phyloP scores from a whole-genome alignment of 371 early-diverging fungal species.

The Entomophthora muscae region DNA sequence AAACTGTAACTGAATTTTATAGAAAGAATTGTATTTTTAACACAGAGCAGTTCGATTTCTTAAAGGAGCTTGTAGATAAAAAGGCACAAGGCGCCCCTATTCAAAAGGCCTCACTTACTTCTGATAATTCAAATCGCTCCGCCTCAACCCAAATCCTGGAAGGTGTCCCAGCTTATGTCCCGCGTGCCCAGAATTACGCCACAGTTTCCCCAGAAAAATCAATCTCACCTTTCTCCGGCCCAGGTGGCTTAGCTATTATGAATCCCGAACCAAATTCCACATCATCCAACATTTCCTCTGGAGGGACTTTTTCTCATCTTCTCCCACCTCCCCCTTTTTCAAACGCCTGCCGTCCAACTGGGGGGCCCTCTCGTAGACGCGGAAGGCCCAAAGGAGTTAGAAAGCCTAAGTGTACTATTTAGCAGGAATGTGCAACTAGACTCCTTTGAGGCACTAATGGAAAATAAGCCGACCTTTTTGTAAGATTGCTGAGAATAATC shows the following conservation, averaged over 20 bases:
- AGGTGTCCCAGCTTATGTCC: background rate
- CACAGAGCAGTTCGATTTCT: constrained; percentile 82
- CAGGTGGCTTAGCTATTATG: background rate
- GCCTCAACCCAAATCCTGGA: background rate
- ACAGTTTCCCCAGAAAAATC: background rate
- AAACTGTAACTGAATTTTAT: no score
- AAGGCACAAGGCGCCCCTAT: background rate
- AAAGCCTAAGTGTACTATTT: background rate
- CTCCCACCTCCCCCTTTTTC: background rate
- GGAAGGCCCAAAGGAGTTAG: background rate
- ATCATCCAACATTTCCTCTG: background rate
- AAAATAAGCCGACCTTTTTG: no score
- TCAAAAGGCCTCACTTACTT: background rate
- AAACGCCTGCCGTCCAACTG: background rate
- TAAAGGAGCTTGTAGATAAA: constrained; percentile 69
- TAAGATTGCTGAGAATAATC: no score
- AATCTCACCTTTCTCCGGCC: background rate
- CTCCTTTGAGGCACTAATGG: no score
- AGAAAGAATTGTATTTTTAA: constrained; percentile 72
- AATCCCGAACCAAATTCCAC: background rate
- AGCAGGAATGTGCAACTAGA: no score
- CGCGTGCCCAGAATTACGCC: background rate
- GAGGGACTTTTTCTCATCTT: background rate
- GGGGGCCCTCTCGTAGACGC: background rate
- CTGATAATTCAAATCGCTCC: no score